Percentiles rank a stretch among this genome's conserved stretches.
These are phyloP conservation scores for Perkinsus olseni DNA, from an alignment of 169 alveolate genomes.

Conservation along the genomic window DNA sequence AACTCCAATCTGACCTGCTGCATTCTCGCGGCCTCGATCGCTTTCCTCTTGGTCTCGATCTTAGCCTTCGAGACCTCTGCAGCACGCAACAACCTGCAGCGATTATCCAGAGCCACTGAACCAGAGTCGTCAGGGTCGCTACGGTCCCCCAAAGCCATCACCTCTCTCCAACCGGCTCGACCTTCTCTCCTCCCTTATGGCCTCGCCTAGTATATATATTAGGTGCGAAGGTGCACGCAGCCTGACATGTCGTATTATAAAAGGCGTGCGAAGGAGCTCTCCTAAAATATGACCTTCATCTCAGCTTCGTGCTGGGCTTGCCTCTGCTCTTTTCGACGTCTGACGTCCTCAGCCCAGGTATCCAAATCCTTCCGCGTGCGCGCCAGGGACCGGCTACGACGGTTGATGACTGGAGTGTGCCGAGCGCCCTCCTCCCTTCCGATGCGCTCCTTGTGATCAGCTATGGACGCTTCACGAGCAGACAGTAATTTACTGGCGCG, in stretches of 20 bases:
- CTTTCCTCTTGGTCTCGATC: neutral
- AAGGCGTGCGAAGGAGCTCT: neutral
- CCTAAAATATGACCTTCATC: neutral
- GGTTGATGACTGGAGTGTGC: neutral
- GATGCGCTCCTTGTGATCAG: neutral
- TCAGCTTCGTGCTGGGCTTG: neutral
- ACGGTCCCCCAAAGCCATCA: neutral
- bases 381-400: neutral
- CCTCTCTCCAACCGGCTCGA: neutral
- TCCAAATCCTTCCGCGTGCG: neutral
- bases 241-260: neutral
- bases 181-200: neutral
- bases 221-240: neutral
- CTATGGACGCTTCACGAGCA: neutral
- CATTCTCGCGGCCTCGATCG: neutral
- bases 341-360: neutral
- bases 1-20: too few relatives aligned
- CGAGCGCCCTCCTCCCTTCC: neutral
- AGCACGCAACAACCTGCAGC: neutral
- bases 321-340: neutral
- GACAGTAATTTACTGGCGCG: neutral
- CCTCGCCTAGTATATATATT: neutral
- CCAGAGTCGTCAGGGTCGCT: neutral
- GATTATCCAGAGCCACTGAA: too few relatives aligned
- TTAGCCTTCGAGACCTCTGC: neutral